phyloP scores from a whole-genome alignment of 768 basidiomycete species.

The Leccinum uliginosum region DNA sequence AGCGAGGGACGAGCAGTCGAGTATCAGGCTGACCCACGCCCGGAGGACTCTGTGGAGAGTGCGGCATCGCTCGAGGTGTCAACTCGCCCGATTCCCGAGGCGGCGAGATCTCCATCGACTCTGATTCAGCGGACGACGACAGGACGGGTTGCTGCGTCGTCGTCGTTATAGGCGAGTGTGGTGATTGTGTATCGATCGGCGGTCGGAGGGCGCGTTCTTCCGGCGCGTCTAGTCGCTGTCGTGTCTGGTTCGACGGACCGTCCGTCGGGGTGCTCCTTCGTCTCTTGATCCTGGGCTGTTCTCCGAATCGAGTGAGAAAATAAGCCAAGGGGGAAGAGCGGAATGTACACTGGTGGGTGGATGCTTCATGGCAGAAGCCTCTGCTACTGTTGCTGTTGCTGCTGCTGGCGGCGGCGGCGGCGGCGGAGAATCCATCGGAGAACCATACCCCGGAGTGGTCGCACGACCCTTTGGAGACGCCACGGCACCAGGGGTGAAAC shows the following conservation, averaged over 20 bases:
- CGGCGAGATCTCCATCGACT: background rate
- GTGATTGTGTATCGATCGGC: background rate
- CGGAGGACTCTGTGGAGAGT: too few relatives aligned
- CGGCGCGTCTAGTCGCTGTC: conserved; percentile 11
- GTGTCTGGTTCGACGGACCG: conserved; percentile 2
- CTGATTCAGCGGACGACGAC: background rate
- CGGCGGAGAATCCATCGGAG: background rate
- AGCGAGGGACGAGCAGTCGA: background rate
- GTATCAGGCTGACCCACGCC: background rate
- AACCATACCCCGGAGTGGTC: background rate
- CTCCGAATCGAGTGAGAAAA: background rate
- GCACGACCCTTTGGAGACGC: background rate
- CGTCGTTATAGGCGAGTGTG: too few relatives aligned
- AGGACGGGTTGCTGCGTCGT: background rate
- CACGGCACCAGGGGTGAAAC: conserved; percentile 5
- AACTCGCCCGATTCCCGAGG: conserved; percentile 9
- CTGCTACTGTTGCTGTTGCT: background rate
- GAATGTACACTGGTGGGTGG: conserved; percentile 13
- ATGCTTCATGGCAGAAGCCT: background rate
- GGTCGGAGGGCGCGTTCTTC: background rate
- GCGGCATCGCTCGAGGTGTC: background rate
- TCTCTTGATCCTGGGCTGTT: conserved; percentile 21
- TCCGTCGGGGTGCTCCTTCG: background rate
- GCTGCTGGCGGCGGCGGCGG: too few relatives aligned
- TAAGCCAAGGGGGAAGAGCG: background rate